Evolutionary conservation across 805 yeast species (phyloP), one percentile per base, ranked within the genome.

Genomic region (Pachysolen tannophilus): DNA sequence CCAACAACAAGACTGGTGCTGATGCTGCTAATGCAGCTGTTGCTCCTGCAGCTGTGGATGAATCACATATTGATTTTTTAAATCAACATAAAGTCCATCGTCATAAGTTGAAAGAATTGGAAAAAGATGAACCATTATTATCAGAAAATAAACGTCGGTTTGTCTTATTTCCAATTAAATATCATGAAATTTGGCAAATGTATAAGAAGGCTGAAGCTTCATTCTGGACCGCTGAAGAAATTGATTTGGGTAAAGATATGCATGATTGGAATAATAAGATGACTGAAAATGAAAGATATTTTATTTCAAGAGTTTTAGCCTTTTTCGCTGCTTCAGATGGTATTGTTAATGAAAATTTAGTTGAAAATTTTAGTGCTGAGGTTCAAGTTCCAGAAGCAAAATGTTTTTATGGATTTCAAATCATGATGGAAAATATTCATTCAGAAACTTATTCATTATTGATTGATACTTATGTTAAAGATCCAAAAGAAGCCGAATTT

Each of bases 281-380:
- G 69, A 88, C 71, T 56, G 92, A 84, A 39, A 90, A 88, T 59
- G 98, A 90, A 71, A 77, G 94, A 53, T 92, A 65, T 66, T 90
- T 90, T 63, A 70, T 90, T 48, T 84, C 96, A 11, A 78, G 95
- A 60, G 94, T 90, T 35, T 69, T 90, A 48, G 98, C 98, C 13
- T 90, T 92, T 72, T 90, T 90, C 55, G 98, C 98, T 45, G 98
- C 98, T 29, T 84, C 95, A 30, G 98, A 90, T 61, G 98, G 98
- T 61, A 87, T 90, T 47, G 98, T 90, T 48, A 92, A 92, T 58
- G 98, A 90, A 69, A 90, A 90, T 66, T 75, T 90, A 59, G 96
- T 90, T 43, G 97, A 90, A 66, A 88, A 94, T 60, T 90, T 90
- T 68, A 81, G 94, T 39, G 95, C 95, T 45, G 97, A 90, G 66